Evolutionary conservation across 768 basidiomycete genomes (phyloP).

Genomic region (Mrakia frigida): DNA sequence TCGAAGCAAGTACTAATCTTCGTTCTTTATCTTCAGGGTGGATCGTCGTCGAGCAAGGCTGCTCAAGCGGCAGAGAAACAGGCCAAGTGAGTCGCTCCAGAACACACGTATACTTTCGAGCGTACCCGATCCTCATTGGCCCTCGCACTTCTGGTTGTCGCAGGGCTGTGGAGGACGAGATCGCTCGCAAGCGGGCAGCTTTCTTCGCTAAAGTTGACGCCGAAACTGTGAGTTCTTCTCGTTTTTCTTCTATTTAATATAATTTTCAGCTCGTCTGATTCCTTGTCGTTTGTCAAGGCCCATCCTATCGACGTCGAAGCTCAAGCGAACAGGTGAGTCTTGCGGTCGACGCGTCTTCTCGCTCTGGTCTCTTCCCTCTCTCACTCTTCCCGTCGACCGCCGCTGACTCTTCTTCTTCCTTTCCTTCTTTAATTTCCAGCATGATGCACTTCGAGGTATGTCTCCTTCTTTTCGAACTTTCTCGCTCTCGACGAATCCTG

Average conservation of each 20-base stretch:
- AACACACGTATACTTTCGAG: neutral
- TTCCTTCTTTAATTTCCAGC: too few relatives aligned
- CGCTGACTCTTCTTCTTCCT: too few relatives aligned
- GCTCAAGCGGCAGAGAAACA: too few relatives aligned
- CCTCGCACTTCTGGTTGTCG: neutral
- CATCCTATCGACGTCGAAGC: conserved; percentile 20
- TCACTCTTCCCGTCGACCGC: too few relatives aligned
- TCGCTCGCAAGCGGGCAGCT: neutral
- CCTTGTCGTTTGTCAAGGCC: neutral
- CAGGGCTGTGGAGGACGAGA: neutral
- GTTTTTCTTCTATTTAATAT: neutral
- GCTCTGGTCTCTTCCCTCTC: too few relatives aligned
- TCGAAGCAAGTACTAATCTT: too few relatives aligned
- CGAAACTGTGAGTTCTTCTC: neutral
- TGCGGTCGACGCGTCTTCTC: too few relatives aligned
- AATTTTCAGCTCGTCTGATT: neutral
- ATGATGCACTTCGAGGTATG: conserved; percentile 20
- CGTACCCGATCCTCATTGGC: neutral
- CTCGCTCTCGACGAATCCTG: neutral
- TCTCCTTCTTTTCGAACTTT: neutral
- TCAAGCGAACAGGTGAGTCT: conserved; percentile 1
- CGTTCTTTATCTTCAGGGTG: neutral
- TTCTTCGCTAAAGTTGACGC: conserved; percentile 8
- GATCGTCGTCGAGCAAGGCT: too few relatives aligned
- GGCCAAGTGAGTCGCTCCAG: too few relatives aligned